Evolutionary conservation across 345 rosid genomes (phyloP), one percentile per base, ranked within the genome.

Genomic region (Heritiera littoralis): DNA sequence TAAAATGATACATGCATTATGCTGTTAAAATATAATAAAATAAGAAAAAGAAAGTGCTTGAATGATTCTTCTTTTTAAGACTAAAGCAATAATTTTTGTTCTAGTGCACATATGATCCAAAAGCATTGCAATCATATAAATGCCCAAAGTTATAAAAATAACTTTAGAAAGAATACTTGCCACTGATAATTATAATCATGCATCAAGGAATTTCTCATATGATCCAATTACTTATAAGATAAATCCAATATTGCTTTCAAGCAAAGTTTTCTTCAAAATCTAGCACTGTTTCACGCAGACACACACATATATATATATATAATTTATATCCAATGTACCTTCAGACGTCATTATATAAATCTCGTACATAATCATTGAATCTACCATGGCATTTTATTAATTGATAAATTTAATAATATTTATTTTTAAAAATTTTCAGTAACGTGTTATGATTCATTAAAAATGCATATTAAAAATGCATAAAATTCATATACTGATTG

Each of bases 131-230:
- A 71, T 71, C 45, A 71, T 49, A 30, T 23, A 71, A 28, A 14
- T 14, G 54, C 9, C 74, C 5, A 71, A 69, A 46, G 73, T 69
- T 20, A 46, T 12, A 69, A 69, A 46, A 69, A 56, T 40, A 69
- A 69, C 74, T 51, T 71, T 69, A 28, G 75, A 71, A 71, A 49
- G 14, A 43, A 67, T 18, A 58, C 51, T 49, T 49, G 20, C 59
- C 75, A 49, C 75, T 71, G 59, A 7, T 71, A 30, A 12, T 14
- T 3, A 49, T 14, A 4, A 28, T 49, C 23, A 14, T 54, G 58
- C n/a, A 1, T 71, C 20, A 3, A 30, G 60, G 23, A 41, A 30
- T 3, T 49, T 49, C 38, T 71, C 59, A 71, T 30, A 9, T 41
- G 6, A 2, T 41, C 43, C 43, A 4, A 41, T 41, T 41, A 41